Base-by-base conservation (phyloP, 2,329 filamentous ascomycete genomes). In the Talaromyces atroroseus region DNA sequence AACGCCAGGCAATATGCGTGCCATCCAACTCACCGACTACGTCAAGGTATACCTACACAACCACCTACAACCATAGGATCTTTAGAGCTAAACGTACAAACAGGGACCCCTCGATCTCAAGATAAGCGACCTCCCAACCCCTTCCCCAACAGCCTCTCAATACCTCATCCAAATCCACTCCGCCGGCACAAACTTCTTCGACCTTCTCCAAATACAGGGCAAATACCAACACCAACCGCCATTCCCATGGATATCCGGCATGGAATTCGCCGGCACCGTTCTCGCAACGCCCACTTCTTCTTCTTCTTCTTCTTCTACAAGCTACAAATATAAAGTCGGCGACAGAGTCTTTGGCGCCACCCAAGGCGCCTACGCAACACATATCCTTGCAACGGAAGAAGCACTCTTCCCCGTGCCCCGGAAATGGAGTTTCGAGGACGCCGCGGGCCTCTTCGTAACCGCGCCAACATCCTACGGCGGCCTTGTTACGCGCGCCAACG, bases 161-260 rank as follows among this genome's bases (percentile, higher is more conserved):
- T 97, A 96, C 71, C 80, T 95, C 61, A 88, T 97, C 69, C 82
- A 86, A 67, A 88, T 97, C 66, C 89, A 90, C 73, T 90, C 92
- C 48, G 82, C 88, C 0, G 92, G 90, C 20, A 89, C 90, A 66
- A 97, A 97, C 77, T 97, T 97, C 82, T 97, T 96, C 78, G 92
- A 97, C 71, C 88, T 96, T 57, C 84, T 97, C 54, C 92, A 97
- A 70, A 90, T 96, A 68, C 87, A 90, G 68, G 92, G 92, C 56
- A 95, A 95, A 82, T 97, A 97, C 75, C 92, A 97, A 70, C 82
- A 90, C 69, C 92, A 96, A 66, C 91, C 91, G 0, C 84, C 88
- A 0, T 85, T 96, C 49, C 92, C 92, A 32, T 96, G 92, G 91
- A 76, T 92, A 50, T 84, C 90, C 0, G 92, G 92, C 59, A 83